These are phyloP conservation scores for Ephemerocybe angulata DNA, from an alignment of 768 basidiomycete species.

Conservation along the genomic window DNA sequence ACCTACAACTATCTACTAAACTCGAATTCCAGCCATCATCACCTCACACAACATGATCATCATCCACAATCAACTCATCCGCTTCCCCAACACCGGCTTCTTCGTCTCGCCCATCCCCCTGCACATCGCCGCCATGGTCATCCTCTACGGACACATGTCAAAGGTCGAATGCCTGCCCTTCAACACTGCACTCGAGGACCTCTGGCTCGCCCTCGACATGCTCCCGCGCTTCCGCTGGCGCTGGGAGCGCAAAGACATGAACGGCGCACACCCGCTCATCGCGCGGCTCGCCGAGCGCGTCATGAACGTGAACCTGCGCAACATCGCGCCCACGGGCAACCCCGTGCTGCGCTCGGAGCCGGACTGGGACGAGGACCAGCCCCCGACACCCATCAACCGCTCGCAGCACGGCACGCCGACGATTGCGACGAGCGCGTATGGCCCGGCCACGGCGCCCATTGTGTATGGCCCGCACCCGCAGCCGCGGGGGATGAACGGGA, in stretches of 20 bases:
- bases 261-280: constrained; percentile 80
- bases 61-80: constrained; percentile 78
- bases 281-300: constrained; percentile 79
- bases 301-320: constrained; percentile 67
- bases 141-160: constrained; percentile 83
- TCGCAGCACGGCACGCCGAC: constrained; percentile 44
- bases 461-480: constrained; percentile 37
- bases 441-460: constrained; percentile 17
- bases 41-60: constrained; percentile 86
- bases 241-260: constrained; percentile 82
- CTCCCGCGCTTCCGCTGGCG: constrained; percentile 88
- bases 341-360: constrained; percentile 49
- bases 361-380: constrained; percentile 49
- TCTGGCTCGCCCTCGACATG: constrained; percentile 86
- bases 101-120: constrained; percentile 87
- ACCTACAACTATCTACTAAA: neutral
- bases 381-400: constrained; percentile 30
- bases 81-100: constrained; percentile 82
- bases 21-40: constrained; percentile 59
- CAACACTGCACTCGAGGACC: constrained; percentile 70
- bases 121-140: constrained; percentile 89
- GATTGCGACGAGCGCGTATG: constrained; percentile 23
- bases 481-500: constrained; percentile 24
- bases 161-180: constrained; percentile 63
- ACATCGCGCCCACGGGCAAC: constrained; percentile 44